Base-by-base conservation (phyloP, 495 filamentous ascomycete species). In the Trichoderma asperelloides region DNA sequence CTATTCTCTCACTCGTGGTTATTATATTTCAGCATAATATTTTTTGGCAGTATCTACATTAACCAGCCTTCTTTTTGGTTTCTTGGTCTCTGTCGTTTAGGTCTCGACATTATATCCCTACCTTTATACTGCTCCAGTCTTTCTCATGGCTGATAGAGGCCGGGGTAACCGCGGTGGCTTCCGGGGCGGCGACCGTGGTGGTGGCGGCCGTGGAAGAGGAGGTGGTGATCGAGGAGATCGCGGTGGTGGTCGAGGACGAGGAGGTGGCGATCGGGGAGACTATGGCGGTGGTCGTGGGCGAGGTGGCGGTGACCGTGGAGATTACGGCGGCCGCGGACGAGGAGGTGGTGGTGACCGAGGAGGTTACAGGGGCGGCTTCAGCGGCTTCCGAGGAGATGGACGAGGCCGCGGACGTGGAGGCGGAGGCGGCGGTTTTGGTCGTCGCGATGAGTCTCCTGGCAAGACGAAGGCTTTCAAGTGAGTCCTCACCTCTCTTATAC, bases 361-460 rank as follows among this genome's bases (percentile, higher is more conserved):
- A 64, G 70, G 18, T 49, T 25, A 81, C 67, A 69, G 81, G 81
- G 16, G 55, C 16, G 9, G 55, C 27, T 60, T 60, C 27, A 30
- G 55, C 12, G 25, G 27, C 55, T n/a, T 75, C 55, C 9, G 55
- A 15, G 11, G 25, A 30, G 25, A 18, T 1, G 55, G 55, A 12
- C 23, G 55, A 28, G 55, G 55, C 55, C 23, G 55, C 55, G 63
- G 27, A 64, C 68, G 18, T 43, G 55, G 55, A 15, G 23, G 55
- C 11, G 55, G 55, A 15, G 23, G 55, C 11, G 55, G 55, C 4
- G 55, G 55, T 47, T 47, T n/a, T n/a, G 13, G 6, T 13, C 55
- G 55, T 9, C 55, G 55, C 15, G 23, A 60, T 5, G 55, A 18
- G 3, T 60, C 55, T 60, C 55, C 55, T 13, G 55, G 55, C 25